A percentile compares a stretch with the other conserved stretches of the same genome.
Evolutionary conservation across 106 monocot species (phyloP).

Genomic region (Phalaenopsis aphrodite): DNA sequence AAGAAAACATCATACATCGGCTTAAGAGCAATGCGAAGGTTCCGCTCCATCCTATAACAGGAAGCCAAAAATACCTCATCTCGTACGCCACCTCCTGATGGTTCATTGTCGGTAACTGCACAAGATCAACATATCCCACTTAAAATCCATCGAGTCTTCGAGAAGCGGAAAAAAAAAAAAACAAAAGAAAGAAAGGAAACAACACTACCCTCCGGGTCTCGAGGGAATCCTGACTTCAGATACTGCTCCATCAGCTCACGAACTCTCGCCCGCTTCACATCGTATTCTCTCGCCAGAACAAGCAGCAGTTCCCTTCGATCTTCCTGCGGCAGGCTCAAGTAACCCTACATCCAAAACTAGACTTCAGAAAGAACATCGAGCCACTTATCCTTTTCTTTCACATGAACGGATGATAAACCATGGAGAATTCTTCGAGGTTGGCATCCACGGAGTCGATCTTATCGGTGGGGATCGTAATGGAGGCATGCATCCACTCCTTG

Average conservation of each 20-base stretch:
- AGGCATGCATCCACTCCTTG: constrained; percentile 43
- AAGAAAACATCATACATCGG: constrained; percentile 58
- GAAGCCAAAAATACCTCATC: constrained; percentile 29
- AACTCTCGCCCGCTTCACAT: constrained; percentile 52
- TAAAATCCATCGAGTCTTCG: neutral
- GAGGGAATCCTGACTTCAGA: constrained; percentile 34
- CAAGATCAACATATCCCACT: neutral
- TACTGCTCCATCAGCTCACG: constrained; percentile 72
- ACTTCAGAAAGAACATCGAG: neutral
- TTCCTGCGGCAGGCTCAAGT: constrained; percentile 30
- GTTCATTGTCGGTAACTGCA: constrained; percentile 3
- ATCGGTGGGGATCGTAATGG: constrained; percentile 31
- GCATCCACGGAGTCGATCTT: constrained; percentile 24
- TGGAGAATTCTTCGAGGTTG: constrained; percentile 33
- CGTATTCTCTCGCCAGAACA: constrained; percentile 47
- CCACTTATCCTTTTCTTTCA: neutral
- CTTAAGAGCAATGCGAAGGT: constrained; percentile 54
- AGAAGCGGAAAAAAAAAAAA: neutral
- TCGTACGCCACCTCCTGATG: constrained; percentile 8
- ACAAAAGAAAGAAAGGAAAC: neutral
- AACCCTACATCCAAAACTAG: constrained; percentile 28
- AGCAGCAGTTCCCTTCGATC: constrained; percentile 42
- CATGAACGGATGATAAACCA: constrained; percentile 16
- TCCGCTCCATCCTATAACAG: constrained; percentile 66
- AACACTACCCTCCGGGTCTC: neutral